phyloP scores from a whole-genome alignment of 1,139 yeast genomes.

The Debaryomycetaceae sp. region DNA sequence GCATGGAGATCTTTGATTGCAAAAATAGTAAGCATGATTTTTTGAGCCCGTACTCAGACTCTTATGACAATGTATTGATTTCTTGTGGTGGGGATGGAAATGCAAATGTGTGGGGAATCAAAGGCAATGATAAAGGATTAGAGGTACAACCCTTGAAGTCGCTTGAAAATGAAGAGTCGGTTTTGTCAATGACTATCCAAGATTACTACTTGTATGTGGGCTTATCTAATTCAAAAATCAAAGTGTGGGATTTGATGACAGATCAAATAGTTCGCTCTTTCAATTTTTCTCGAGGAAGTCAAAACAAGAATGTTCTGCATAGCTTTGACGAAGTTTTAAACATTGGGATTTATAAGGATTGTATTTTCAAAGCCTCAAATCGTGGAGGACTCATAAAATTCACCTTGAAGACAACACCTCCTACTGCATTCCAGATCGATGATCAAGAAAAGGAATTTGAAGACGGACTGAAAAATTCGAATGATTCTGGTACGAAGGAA shows the following conservation, averaged over 20 bases:
- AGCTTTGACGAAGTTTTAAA: slow-evolving; percentile 31
- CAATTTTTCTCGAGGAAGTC: slow-evolving; percentile 28
- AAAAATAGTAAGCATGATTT: slow-evolving; percentile 16
- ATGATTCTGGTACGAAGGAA: slow-evolving; percentile 14
- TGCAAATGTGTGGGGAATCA: slow-evolving; percentile 67
- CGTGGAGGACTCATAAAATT: slow-evolving; percentile 54
- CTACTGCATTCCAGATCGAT: not conserved
- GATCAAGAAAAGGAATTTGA: slow-evolving; percentile 9
- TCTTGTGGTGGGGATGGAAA: slow-evolving; percentile 90
- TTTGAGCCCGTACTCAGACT: slow-evolving; percentile 15
- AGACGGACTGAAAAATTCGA: slow-evolving; percentile 6
- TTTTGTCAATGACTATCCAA: slow-evolving; percentile 61
- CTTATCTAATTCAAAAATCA: slow-evolving; percentile 63
- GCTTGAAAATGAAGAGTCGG: slow-evolving; percentile 65
- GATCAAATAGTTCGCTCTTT: slow-evolving; percentile 64
- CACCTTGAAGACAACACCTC: slow-evolving; percentile 27
- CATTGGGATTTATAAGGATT: slow-evolving; percentile 47
- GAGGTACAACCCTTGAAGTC: slow-evolving; percentile 24
- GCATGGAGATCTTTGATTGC: slow-evolving; percentile 45
- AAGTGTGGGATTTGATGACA: slow-evolving; percentile 82
- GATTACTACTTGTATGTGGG: slow-evolving; percentile 79
- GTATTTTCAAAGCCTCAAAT: slow-evolving; percentile 54
- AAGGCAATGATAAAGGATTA: slow-evolving; percentile 3
- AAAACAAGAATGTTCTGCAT: slow-evolving; percentile 12
- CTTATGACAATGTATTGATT: slow-evolving; percentile 20